phyloP scores from a whole-genome alignment of 495 filamentous ascomycete species.

The Neurospora sp. region DNA sequence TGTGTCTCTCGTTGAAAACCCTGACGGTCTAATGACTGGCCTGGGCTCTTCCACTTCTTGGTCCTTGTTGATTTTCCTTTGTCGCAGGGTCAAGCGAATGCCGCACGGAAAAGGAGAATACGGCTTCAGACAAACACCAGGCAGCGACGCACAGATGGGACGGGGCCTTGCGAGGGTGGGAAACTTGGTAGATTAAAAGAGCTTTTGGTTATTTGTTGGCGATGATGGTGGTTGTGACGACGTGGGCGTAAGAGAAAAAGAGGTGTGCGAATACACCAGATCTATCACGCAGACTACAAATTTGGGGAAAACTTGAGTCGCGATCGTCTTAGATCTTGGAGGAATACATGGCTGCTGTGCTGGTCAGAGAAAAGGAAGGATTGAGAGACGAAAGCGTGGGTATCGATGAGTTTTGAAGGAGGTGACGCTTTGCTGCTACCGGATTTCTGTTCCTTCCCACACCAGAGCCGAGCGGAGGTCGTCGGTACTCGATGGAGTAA shows the following conservation, averaged over 20 bases:
- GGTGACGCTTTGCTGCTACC: background rate
- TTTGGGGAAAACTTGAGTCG: background rate
- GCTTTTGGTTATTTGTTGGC: background rate
- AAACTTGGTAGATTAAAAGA: background rate
- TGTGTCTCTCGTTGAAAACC: constrained; percentile 3
- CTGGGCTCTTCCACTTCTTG: background rate
- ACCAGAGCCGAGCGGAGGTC: background rate
- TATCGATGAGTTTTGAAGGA: background rate
- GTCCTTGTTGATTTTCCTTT: background rate
- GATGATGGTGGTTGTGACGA: background rate
- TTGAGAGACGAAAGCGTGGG: background rate
- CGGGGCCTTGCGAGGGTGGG: background rate
- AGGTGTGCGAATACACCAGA: background rate
- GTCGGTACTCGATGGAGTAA: background rate
- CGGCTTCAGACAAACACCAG: background rate
- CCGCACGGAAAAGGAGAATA: background rate
- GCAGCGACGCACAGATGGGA: background rate
- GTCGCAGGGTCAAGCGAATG: background rate
- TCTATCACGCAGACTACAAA: constrained; percentile 1
- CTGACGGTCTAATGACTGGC: background rate
- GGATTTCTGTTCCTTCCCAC: background rate
- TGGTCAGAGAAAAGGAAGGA: background rate
- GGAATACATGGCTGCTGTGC: background rate
- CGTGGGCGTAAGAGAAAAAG: background rate
- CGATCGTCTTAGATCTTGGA: background rate